Evolutionary conservation across 1,284 basidiomycete genomes (phyloP).

Genomic region (Trichosporon asahii): DNA sequence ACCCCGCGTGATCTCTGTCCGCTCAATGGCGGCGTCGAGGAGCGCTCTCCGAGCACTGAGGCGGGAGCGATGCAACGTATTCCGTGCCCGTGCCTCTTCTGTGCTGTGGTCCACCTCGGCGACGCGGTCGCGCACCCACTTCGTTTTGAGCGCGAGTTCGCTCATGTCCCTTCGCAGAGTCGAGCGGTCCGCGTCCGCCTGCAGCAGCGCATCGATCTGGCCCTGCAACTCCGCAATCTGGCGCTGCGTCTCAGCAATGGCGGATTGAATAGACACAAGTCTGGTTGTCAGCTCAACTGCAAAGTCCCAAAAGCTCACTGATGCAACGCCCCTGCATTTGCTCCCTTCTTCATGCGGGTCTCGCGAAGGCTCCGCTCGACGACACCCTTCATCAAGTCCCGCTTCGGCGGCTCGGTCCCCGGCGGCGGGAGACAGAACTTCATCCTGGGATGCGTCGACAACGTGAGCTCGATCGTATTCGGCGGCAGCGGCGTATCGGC

Average conservation of each 20-base stretch:
- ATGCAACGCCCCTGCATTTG: conserved; percentile 43
- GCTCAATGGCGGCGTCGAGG: conserved; percentile 31
- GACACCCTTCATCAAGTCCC: conserved; percentile 21
- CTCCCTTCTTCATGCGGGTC: conserved; percentile 50
- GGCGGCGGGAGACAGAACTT: conserved; percentile 31
- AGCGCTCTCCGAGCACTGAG: conserved; percentile 31
- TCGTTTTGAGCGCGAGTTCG: conserved; percentile 35
- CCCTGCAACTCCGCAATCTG: conserved; percentile 59
- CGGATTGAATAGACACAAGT: conserved; percentile 65
- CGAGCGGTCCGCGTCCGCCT: conserved; percentile 53
- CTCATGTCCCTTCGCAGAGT: conserved; percentile 57
- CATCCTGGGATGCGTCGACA: conserved; percentile 28
- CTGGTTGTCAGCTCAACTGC: conserved; percentile 50
- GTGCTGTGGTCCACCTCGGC: conserved; percentile 30
- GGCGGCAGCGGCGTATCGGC: conserved; percentile 15
- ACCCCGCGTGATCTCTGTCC: conserved; percentile 28
- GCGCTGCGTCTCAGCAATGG: conserved; percentile 63
- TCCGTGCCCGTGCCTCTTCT: conserved; percentile 32
- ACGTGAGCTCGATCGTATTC: conserved; percentile 38
- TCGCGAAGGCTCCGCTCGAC: conserved; percentile 48
- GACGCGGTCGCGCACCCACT: conserved; percentile 32
- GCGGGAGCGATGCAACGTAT: conserved; percentile 26
- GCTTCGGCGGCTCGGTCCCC: neutral
- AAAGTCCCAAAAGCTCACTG: conserved; percentile 33
- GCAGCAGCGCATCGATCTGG: conserved; percentile 59